A percentile compares a stretch with the other conserved stretches of the same genome.
phyloP scores from a whole-genome alignment of 768 basidiomycete genomes.

The Collybiopsis confluens region DNA sequence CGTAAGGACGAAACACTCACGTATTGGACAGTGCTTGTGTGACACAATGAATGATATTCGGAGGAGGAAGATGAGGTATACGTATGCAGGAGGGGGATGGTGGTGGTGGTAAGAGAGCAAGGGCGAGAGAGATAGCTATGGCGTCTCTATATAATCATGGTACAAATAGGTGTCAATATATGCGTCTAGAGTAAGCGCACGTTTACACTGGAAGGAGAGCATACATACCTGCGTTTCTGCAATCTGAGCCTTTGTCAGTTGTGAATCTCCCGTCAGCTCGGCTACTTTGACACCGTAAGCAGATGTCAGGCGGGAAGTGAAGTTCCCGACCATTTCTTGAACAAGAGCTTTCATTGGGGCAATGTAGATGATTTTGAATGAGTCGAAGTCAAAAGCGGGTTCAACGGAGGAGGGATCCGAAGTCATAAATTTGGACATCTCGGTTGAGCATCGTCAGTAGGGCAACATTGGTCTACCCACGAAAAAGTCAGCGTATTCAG shows the following conservation, averaged over 20 bases:
- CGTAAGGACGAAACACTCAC: too few species aligned
- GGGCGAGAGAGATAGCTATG: too few species aligned
- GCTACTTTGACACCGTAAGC: slow-evolving; percentile 79
- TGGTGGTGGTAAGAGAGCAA: too few species aligned
- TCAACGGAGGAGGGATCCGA: slow-evolving; percentile 66
- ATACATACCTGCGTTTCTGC: slow-evolving; percentile 54
- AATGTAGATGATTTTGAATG: slow-evolving; percentile 96
- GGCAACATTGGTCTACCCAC: slow-evolving; percentile 87
- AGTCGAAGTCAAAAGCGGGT: slow-evolving; percentile 40
- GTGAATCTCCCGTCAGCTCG: slow-evolving; percentile 94
- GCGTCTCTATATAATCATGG: too few species aligned
- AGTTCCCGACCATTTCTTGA: slow-evolving; percentile 98
- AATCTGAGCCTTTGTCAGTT: slow-evolving; percentile 98
- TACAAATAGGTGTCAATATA: too few species aligned
- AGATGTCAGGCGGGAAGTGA: slow-evolving; percentile 64
- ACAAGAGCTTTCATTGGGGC: slow-evolving; percentile 99
- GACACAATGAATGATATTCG: too few species aligned
- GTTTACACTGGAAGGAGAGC: too few species aligned
- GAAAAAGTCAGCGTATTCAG: slow-evolving; percentile 14
- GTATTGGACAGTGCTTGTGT: too few species aligned
- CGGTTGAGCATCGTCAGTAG: slow-evolving; percentile 92
- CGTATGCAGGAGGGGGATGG: too few species aligned
- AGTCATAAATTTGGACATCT: slow-evolving; percentile 84
- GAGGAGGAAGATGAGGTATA: too few species aligned
- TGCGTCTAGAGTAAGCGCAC: too few species aligned